phyloP scores from a whole-genome alignment of 768 basidiomycete species.

The Boletus speciosus region DNA sequence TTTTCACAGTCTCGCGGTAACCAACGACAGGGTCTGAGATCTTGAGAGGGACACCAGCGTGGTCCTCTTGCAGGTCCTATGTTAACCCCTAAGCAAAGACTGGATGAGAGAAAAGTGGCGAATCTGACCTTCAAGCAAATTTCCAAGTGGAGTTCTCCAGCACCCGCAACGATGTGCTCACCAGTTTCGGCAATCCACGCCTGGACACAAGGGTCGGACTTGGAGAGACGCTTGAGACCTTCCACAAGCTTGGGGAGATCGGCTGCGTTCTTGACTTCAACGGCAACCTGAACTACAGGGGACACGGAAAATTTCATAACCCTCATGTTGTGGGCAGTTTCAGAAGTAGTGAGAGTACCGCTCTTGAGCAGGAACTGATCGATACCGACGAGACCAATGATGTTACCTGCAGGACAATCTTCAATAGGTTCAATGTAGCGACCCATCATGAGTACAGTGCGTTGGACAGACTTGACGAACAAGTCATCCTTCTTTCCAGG shows the following conservation, averaged over 20 bases:
- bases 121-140: slow-evolving; percentile 90
- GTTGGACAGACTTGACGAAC: slow-evolving; percentile 97
- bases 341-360: slow-evolving; percentile 95
- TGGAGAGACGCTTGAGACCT: slow-evolving; percentile 99
- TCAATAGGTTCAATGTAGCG: slow-evolving; percentile 98
- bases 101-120: background rate
- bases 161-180: slow-evolving; percentile 98
- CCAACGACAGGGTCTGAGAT: slow-evolving; percentile 97
- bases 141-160: slow-evolving; percentile 98
- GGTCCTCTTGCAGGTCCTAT: slow-evolving; percentile 98
- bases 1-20: slow-evolving; percentile 95
- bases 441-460: slow-evolving; percentile 99
- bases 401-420: slow-evolving; percentile 99
- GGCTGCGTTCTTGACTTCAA: slow-evolving; percentile 99
- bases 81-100: background rate
- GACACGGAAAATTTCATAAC: slow-evolving; percentile 99
- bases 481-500: slow-evolving; percentile 99
- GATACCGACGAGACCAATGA: slow-evolving; percentile 97
- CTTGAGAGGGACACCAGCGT: slow-evolving; percentile 98
- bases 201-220: slow-evolving; percentile 99
- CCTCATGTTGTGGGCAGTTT: slow-evolving; percentile 99
- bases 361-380: slow-evolving; percentile 99
- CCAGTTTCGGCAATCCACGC: slow-evolving; percentile 89
- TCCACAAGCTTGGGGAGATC: slow-evolving; percentile 99
- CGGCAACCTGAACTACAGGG: slow-evolving; percentile 97